phyloP scores from a whole-genome alignment of 2,329 filamentous ascomycete genomes.

The Aspergillus felis region DNA sequence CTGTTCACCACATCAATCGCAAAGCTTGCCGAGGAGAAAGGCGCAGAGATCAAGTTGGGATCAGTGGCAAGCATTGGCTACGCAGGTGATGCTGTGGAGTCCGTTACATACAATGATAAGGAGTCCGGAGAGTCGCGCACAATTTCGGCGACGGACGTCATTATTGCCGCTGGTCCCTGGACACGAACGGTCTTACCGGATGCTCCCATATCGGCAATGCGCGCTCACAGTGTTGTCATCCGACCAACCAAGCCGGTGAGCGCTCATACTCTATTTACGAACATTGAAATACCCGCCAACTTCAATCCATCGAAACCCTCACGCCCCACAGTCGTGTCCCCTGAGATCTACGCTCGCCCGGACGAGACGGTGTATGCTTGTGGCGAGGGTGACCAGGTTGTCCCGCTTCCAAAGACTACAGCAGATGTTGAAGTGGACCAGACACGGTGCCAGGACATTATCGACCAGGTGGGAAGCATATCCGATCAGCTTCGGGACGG shows the following conservation, averaged over 20 bases:
- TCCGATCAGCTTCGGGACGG: constrained; percentile 61
- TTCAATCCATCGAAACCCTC: constrained; percentile 51
- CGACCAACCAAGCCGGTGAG: constrained; percentile 50
- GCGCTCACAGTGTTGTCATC: constrained; percentile 62
- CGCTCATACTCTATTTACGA: constrained; percentile 64
- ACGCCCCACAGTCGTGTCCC: constrained; percentile 64
- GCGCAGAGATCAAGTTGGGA: constrained; percentile 64
- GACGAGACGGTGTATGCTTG: constrained; percentile 91
- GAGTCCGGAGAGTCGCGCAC: constrained; percentile 46
- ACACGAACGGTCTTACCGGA: constrained; percentile 50
- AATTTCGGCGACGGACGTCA: constrained; percentile 55
- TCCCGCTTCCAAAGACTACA: constrained; percentile 71
- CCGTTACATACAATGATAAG: constrained; percentile 61
- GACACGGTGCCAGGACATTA: constrained; percentile 75
- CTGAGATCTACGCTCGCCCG: constrained; percentile 90
- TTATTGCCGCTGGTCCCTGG: constrained; percentile 62
- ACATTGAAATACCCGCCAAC: constrained; percentile 68
- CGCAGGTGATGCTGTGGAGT: constrained; percentile 50
- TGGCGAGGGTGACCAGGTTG: constrained; percentile 74
- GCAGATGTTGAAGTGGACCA: constrained; percentile 74
- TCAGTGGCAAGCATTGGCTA: constrained; percentile 66
- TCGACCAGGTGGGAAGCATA: constrained; percentile 65
- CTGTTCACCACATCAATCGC: constrained; percentile 86
- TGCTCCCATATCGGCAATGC: constrained; percentile 57
- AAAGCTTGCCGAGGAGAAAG: constrained; percentile 65